A percentile compares a stretch with the other conserved stretches of the same genome.
Conservation (phyloP, 768 basidiomycete genomes). For the Hypsizygus marmoreus region DNA sequence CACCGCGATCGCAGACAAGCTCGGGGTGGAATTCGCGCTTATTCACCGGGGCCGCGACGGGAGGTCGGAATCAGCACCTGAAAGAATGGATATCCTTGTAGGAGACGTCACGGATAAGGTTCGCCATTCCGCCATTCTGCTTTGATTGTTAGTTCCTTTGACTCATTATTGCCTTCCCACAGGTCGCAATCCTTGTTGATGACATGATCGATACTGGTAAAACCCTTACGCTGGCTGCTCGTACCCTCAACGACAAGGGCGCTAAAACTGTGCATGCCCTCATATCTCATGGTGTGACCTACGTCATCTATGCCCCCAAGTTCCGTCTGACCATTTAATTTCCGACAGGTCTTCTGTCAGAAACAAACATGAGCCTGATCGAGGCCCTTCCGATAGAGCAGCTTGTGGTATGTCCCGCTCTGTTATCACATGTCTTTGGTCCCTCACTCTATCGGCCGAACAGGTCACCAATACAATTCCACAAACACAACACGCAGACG, state of each 20-base stretch:
- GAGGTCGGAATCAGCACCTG: conserved; percentile 63
- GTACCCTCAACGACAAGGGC: conserved; percentile 87
- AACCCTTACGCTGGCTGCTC: conserved; percentile 84
- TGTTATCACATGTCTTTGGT: not conserved
- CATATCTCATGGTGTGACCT: conserved; percentile 80
- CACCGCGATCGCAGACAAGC: conserved; percentile 93
- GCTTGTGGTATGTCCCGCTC: conserved; percentile 68
- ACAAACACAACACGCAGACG: conserved; percentile 65
- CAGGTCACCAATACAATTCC: conserved; percentile 96
- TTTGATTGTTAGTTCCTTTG: not conserved
- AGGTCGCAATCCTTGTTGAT: conserved; percentile 95
- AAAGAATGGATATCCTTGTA: conserved; percentile 91
- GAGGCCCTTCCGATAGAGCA: conserved; percentile 76
- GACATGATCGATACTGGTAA: conserved; percentile 98
- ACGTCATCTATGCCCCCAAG: conserved; percentile 8
- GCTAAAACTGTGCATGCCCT: conserved; percentile 85
- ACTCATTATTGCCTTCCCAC: conserved; percentile 11
- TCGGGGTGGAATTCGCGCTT: conserved; percentile 92
- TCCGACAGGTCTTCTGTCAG: conserved; percentile 72
- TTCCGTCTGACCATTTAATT: conserved; percentile 11
- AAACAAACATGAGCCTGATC: conserved; percentile 67
- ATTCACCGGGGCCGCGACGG: conserved; percentile 90
- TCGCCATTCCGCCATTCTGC: conserved; percentile 15
- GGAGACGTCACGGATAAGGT: conserved; percentile 93
- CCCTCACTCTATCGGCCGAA: conserved; percentile 8